Conservation (phyloP, 23 red algal genomes). For the Agarophyton chilense region DNA sequence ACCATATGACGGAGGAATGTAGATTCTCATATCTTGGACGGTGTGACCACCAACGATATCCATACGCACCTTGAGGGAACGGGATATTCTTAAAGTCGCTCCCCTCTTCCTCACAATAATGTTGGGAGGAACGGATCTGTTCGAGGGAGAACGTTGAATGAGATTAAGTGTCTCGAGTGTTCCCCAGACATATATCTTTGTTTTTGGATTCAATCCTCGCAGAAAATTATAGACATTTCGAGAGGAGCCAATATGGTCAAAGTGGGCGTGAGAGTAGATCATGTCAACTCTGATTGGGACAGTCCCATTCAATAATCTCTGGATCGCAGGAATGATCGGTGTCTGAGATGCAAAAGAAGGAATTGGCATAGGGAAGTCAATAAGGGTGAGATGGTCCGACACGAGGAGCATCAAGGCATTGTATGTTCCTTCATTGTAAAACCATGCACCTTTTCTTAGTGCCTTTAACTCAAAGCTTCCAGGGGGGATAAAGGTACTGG, state of each 20-base stretch:
- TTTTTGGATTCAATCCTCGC: background rate
- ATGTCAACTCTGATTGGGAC: constrained; percentile 1
- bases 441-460: constrained; percentile 27
- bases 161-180: background rate
- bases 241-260: constrained; percentile 57
- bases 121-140: background rate
- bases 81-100: background rate
- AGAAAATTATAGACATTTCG: background rate
- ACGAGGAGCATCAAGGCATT: constrained; percentile 24
- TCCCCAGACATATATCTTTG: constrained; percentile 36
- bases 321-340: constrained; percentile 6
- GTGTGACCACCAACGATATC: constrained; percentile 58
- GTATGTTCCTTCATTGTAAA: constrained; percentile 39
- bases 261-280: constrained; percentile 53
- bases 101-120: background rate
- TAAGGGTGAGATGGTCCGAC: background rate
- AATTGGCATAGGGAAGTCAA: background rate
- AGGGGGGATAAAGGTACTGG: background rate
- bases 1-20: constrained; percentile 14
- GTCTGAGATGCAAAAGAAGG: background rate
- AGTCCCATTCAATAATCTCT: background rate
- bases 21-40: constrained; percentile 1
- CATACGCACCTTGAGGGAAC: background rate
- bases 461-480: constrained; percentile 10
- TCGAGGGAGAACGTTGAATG: background rate